Base-by-base conservation (phyloP, 2,329 filamentous ascomycete species). In the Epichloe gansuensis region DNA sequence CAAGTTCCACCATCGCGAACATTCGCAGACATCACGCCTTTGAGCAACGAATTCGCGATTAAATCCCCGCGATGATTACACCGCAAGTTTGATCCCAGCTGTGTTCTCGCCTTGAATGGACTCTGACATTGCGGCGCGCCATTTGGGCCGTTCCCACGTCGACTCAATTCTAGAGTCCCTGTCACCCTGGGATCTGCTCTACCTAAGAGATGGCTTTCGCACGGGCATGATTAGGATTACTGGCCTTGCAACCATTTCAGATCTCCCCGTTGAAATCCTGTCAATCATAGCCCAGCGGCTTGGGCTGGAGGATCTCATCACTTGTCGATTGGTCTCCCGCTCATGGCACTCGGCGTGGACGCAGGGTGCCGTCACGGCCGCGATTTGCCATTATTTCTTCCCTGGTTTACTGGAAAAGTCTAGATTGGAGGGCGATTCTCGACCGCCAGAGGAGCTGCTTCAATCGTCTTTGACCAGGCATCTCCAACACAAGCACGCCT, bases 211-310 rank as follows among this genome's bases (percentile, higher is more conserved):
- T 28, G 55, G 49, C 31, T 35, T 64, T 11, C 55, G 55, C 8
- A n/a, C 48, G 1, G 53, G 54, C 28, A 47, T 44, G 2, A 48
- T 63, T 41, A 46, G 46, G 5, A 52, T 65, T 2, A 51, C 59
- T 3, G 52, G 59, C n/a, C 52, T 67, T 1, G 53, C 63, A 3
- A 50, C 57, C n/a, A 48, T 67, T 0, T 44, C 56, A 2, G 56
- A 64, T 37, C 57, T 67, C 0, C 64, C 66, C 1, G 46, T 48
- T 4, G 66, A 68, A 47, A 46, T 68, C 9, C 38, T 67, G 12
- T 61, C 57, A 12, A 13, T 52, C 5, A 53, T 67, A 23, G 52
- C 59, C 12, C 50, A 51, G 0, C 50, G 60, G 13, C 57, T 68
- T 13, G 46, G 52, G 0, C 43, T 65, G 5, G 48, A 60, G 5